Evolutionary conservation across 2,329 filamentous ascomycete genomes (phyloP).

Genomic region (Penicillium sp.): DNA sequence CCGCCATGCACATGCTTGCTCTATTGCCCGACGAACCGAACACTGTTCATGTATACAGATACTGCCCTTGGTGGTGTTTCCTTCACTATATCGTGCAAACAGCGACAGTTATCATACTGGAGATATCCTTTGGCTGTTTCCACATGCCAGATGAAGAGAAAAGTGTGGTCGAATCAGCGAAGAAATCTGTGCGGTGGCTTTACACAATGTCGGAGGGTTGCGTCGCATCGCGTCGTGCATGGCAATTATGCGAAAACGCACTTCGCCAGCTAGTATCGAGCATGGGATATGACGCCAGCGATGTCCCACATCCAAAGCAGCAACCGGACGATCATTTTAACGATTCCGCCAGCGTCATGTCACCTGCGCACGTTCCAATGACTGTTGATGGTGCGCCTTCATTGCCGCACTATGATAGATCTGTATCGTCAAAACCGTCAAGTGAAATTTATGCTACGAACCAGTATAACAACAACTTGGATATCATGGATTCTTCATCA

Average conservation of each 20-base stretch:
- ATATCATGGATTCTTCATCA: not conserved
- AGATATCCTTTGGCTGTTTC: constrained; percentile 36
- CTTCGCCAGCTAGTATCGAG: constrained; percentile 22
- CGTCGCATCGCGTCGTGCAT: constrained; percentile 33
- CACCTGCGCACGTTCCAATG: not conserved
- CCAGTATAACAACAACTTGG: not conserved
- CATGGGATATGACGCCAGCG: constrained; percentile 15
- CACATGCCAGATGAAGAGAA: constrained; percentile 36
- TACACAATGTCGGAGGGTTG: constrained; percentile 31
- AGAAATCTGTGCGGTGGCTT: constrained; percentile 41
- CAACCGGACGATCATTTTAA: not conserved
- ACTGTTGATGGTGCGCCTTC: not conserved
- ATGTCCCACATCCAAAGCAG: not conserved
- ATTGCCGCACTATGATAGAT: not conserved
- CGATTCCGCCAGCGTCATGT: not conserved
- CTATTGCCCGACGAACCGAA: constrained; percentile 39
- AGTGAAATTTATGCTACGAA: not conserved
- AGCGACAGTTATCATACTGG: constrained; percentile 38
- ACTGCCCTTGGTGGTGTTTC: constrained; percentile 43
- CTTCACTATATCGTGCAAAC: constrained; percentile 45
- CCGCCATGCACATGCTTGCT: constrained; percentile 36
- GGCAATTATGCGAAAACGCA: constrained; percentile 30
- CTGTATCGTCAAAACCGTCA: not conserved
- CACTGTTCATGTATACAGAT: constrained; percentile 29
- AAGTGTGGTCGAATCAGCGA: constrained; percentile 29